Conservation (phyloP, 2,329 filamentous ascomycete genomes). For the Periconia sp. region DNA sequence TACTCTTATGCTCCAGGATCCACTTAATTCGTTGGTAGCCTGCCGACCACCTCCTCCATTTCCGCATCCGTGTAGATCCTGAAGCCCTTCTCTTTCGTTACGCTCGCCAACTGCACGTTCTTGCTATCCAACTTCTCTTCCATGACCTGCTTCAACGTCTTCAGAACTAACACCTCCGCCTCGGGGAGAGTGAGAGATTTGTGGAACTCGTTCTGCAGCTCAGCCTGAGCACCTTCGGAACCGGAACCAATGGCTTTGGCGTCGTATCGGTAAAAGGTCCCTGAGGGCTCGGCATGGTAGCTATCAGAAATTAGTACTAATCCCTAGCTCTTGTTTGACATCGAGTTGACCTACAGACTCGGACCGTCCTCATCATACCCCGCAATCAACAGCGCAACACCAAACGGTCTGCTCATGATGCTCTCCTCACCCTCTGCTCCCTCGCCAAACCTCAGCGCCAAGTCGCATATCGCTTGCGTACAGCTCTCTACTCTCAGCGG, state of each 20-base stretch:
- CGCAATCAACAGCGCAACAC: constrained; percentile 93
- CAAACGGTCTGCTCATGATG: constrained; percentile 97
- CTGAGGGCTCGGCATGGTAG: constrained; percentile 97
- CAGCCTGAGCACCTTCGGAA: constrained; percentile 95
- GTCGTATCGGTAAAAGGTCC: constrained; percentile 98
- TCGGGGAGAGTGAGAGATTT: constrained; percentile 93
- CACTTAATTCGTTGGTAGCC: constrained; percentile 64
- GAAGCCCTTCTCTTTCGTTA: constrained; percentile 97
- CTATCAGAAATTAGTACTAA: too few relatives aligned
- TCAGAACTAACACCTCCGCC: constrained; percentile 92
- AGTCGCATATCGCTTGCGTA: constrained; percentile 97
- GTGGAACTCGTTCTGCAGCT: constrained; percentile 98
- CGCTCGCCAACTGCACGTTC: constrained; percentile 97
- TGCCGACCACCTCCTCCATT: constrained; percentile 90
- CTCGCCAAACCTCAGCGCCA: constrained; percentile 95
- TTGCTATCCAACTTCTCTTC: constrained; percentile 99
- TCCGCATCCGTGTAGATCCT: constrained; percentile 98
- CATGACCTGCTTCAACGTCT: constrained; percentile 99
- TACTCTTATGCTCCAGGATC: not conserved
- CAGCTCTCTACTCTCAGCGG: constrained; percentile 93
- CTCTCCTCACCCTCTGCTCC: constrained; percentile 97
- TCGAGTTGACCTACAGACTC: constrained; percentile 67
- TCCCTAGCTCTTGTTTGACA: constrained; percentile 3
- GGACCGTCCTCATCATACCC: constrained; percentile 97
- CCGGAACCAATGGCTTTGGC: constrained; percentile 98